These are phyloP conservation scores for Chlorociboria aeruginascens DNA, from an alignment of 495 filamentous ascomycete species.

Conservation along the genomic window DNA sequence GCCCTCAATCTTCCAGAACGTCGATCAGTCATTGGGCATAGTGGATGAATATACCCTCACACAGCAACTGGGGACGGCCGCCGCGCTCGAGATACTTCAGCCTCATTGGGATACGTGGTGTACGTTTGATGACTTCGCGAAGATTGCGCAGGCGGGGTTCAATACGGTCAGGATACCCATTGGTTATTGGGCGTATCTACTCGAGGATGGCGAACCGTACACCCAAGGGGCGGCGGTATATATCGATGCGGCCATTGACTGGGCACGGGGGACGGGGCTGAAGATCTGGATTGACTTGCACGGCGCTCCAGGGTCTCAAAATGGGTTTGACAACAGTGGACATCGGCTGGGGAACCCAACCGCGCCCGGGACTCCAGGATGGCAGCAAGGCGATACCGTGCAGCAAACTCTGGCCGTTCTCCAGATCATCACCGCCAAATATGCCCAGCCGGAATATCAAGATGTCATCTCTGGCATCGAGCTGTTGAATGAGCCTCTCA, in stretches of 20 bases:
- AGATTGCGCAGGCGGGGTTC: slow-evolving; percentile 52
- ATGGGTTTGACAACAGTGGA: slow-evolving; percentile 72
- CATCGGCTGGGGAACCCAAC: slow-evolving; percentile 32
- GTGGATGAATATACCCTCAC: slow-evolving; percentile 53
- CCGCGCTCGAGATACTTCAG: slow-evolving; percentile 20
- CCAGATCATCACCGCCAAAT: slow-evolving; percentile 43
- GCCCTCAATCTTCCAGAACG: slow-evolving; percentile 46
- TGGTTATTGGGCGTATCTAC: slow-evolving; percentile 62
- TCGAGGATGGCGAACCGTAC: slow-evolving; percentile 47
- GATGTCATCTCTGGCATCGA: slow-evolving; percentile 60
- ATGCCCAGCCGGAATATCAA: slow-evolving; percentile 36
- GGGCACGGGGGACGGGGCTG: slow-evolving; percentile 50
- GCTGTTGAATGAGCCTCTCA: slow-evolving; percentile 59
- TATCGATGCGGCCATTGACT: slow-evolving; percentile 53
- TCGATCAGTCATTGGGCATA: slow-evolving; percentile 27
- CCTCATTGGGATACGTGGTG: slow-evolving; percentile 50
- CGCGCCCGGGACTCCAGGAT: slow-evolving; percentile 28
- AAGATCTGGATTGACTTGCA: slow-evolving; percentile 41
- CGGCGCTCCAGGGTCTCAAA: slow-evolving; percentile 65
- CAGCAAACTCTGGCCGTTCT: slow-evolving; percentile 47
- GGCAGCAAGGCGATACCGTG: slow-evolving; percentile 48
- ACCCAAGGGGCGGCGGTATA: slow-evolving; percentile 56
- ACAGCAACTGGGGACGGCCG: slow-evolving; percentile 34
- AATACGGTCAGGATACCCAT: slow-evolving; percentile 72
- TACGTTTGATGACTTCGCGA: slow-evolving; percentile 51